Evolutionary conservation across 1,284 basidiomycete species (phyloP).

Genomic region (Austroboletus novae-zelandiae): DNA sequence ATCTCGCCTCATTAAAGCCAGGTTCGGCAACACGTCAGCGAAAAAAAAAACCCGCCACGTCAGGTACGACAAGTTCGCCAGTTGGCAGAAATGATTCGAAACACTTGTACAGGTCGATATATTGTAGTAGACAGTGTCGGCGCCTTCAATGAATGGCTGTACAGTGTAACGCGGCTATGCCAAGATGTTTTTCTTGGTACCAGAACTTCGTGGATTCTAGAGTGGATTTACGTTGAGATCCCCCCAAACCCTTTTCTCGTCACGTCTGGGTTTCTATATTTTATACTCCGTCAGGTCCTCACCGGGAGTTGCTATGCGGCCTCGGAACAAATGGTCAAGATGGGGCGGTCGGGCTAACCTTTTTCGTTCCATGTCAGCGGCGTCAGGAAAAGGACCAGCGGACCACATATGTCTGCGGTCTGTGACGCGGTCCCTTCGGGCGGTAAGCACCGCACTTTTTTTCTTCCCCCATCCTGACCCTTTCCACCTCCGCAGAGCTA

Average conservation of each 20-base stretch:
- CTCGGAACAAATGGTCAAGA: slow-evolving; percentile 22
- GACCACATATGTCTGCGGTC: slow-evolving; percentile 31
- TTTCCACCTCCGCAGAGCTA: slow-evolving; percentile 7
- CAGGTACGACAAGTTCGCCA: slow-evolving; percentile 11
- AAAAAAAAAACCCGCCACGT: slow-evolving; percentile 20
- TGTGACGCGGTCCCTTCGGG: slow-evolving; percentile 21
- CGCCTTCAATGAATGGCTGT: background rate
- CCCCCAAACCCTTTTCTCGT: background rate
- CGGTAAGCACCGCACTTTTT: slow-evolving; percentile 18
- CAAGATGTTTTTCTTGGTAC: background rate
- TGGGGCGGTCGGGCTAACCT: slow-evolving; percentile 13
- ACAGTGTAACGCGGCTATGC: background rate
- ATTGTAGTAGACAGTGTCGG: background rate
- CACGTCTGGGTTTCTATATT: slow-evolving; percentile 15
- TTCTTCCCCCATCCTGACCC: background rate
- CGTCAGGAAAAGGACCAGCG: slow-evolving; percentile 21
- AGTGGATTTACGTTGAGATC: slow-evolving; percentile 5
- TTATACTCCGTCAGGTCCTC: slow-evolving; percentile 22
- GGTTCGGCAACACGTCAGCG: slow-evolving; percentile 15
- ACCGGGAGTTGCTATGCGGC: slow-evolving; percentile 30
- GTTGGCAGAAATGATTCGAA: background rate
- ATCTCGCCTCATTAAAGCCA: slow-evolving; percentile 17
- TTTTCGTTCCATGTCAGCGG: slow-evolving; percentile 34
- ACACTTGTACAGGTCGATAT: background rate
- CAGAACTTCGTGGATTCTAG: background rate